Conservation (phyloP, 306 rosid genomes). For the Begonia loranthoides region DNA sequence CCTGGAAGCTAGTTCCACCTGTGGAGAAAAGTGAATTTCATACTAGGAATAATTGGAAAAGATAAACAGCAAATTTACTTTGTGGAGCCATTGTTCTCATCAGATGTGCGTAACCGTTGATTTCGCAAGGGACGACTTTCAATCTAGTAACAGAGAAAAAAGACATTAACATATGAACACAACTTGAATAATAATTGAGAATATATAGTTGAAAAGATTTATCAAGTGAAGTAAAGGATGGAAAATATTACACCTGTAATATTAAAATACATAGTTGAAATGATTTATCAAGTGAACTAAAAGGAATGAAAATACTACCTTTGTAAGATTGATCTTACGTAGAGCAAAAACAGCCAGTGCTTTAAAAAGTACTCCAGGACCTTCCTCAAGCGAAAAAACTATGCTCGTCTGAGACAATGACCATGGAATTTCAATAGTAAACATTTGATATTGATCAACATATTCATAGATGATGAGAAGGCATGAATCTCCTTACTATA, state of each 20-base stretch:
- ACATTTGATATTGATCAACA: no score
- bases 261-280: not conserved
- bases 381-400: constrained; percentile 91
- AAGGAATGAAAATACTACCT: constrained; percentile 27
- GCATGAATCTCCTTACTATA: no score
- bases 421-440: not conserved
- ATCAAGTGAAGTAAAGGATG: not conserved
- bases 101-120: constrained; percentile 52
- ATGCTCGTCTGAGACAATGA: constrained; percentile 66
- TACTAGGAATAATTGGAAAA: not conserved
- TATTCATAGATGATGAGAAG: no score
- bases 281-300: constrained; percentile 3
- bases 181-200: no score
- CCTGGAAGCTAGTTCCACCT: no score
- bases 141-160: constrained; percentile 39
- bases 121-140: constrained; percentile 95
- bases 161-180: constrained; percentile 3
- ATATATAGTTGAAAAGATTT: not conserved
- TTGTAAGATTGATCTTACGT: constrained; percentile 79
- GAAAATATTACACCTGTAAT: no score
- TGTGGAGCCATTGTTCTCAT: constrained; percentile 41
- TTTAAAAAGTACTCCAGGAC: constrained; percentile 91
- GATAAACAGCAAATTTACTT: constrained; percentile 35
- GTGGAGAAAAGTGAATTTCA: no score
- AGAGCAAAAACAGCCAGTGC: constrained; percentile 97